Evolutionary conservation across 2,329 filamentous ascomycete species (phyloP), one percentile per base, ranked within the genome.

Genomic region (Fusarium musae): DNA sequence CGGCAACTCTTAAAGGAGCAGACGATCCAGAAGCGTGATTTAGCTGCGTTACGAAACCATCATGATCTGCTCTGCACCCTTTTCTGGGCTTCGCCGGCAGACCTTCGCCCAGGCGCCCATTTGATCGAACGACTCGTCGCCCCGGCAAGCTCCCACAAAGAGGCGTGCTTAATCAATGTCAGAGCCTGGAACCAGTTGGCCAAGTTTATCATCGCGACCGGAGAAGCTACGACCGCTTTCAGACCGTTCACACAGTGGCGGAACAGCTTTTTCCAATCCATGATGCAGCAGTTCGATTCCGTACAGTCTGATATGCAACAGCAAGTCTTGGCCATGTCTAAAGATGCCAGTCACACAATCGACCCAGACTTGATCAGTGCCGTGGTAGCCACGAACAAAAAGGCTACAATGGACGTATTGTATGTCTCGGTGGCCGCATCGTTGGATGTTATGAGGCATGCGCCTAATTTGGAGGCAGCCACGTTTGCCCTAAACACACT

Each of bases 11-110:
- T 88, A 40, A 92, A 91, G 74, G 90, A 93, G 76, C 86, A 90
- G 65, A 84, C 83, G 10, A 85, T 92, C 16, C 85, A 87, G 63
- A 84, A 90, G 72, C 86, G 86, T 42, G 90, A 93, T 54, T 83
- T 93, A 50, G 89, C 89, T 8, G 89, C 90, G 9, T 81, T 93
- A 47, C 84, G 90, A 64, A 93, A 93, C 68, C 91, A 93, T 67
- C 91, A 93, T 66, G 91, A 93, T 78, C 85, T 93, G 46, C 83
- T 93, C 7, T 90, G 88, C 72, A 91, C 90, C 2, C 83, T 93
- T 9, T 93, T 89, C 77, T 93, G 90, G 90, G 88, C 87, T 10
- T 85, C 88, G 4, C 90, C 90, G 13, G 78, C 84, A 4, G 85
- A 87, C 6, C 76, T 89, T 54, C 85, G 90, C 12, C 89, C 88